A percentile compares a stretch with the other conserved stretches of the same genome.
Evolutionary conservation across 2,329 filamentous ascomycete genomes (phyloP).

Genomic region (Apiospora arundinis): DNA sequence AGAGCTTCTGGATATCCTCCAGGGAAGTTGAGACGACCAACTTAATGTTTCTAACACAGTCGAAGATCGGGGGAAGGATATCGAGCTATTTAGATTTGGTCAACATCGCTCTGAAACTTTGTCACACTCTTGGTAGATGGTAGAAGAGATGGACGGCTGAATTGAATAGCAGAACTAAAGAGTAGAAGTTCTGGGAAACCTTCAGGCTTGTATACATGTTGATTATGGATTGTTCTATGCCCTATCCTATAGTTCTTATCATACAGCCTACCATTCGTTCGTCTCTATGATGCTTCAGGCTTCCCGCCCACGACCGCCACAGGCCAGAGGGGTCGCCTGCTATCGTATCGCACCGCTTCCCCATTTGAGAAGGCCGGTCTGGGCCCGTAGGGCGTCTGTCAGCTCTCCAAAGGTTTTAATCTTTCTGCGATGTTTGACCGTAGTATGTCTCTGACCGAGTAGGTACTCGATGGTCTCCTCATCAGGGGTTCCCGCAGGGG

Average conservation of each 20-base stretch:
- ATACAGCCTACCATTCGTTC: conserved; percentile 18
- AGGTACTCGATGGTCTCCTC: conserved; percentile 24
- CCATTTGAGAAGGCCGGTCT: conserved; percentile 6
- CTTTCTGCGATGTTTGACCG: not conserved
- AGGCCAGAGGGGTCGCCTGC: conserved; percentile 24
- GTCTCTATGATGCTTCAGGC: conserved; percentile 22
- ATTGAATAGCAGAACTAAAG: too few relatives aligned
- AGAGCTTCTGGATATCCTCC: too few relatives aligned
- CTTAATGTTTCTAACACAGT: not conserved
- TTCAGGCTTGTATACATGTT: too few relatives aligned
- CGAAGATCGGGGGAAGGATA: not conserved
- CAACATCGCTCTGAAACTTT: not conserved
- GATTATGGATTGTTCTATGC: too few relatives aligned
- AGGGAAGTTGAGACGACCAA: too few relatives aligned
- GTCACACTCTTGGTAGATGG: too few relatives aligned
- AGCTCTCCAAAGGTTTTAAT: conserved; percentile 20
- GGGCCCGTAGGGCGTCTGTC: not conserved
- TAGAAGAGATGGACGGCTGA: too few relatives aligned
- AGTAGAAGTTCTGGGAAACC: too few relatives aligned
- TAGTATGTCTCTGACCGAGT: conserved; percentile 15
- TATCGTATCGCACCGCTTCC: conserved; percentile 19
- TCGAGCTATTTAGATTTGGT: not conserved
- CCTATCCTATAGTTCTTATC: too few relatives aligned
- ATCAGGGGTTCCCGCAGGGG: conserved; percentile 21
- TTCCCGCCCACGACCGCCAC: conserved; percentile 25